Evolutionary conservation across 2,329 filamentous ascomycete genomes (phyloP).

Genomic region (Fusarium mundagurra): DNA sequence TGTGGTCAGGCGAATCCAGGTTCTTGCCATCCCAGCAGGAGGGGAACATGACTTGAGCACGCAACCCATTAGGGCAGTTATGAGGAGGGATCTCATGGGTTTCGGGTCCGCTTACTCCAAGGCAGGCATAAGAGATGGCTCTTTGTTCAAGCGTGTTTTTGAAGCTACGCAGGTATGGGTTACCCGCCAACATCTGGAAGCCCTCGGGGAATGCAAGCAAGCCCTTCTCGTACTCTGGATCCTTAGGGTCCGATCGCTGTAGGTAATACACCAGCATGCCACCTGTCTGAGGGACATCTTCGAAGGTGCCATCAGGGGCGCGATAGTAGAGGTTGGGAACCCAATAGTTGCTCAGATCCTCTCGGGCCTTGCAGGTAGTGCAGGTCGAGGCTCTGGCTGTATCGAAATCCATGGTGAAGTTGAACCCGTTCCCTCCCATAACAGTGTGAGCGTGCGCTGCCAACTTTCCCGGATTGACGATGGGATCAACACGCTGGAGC

Average conservation of each 20-base stretch:
- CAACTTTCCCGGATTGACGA: background rate
- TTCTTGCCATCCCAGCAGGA: background rate
- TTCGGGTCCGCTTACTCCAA: background rate
- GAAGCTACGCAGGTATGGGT: background rate
- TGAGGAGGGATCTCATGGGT: background rate
- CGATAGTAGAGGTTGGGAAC: background rate
- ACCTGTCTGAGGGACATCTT: background rate
- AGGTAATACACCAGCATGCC: background rate
- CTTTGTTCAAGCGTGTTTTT: background rate
- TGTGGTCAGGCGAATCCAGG: background rate
- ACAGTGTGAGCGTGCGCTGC: background rate
- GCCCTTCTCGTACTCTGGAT: background rate
- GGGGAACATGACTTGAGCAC: background rate
- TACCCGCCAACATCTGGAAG: background rate
- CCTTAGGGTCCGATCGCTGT: background rate
- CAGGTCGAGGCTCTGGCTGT: background rate
- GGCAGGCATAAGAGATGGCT: background rate
- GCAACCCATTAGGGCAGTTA: background rate
- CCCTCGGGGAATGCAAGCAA: background rate
- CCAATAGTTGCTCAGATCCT: background rate
- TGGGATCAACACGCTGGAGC: background rate
- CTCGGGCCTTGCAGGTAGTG: background rate
- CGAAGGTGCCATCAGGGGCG: background rate
- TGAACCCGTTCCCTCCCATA: background rate
- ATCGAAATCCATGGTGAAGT: background rate